A percentile compares a stretch with the other conserved stretches of the same genome.
Conservation (phyloP, 2,329 filamentous ascomycete genomes). For the Calonectria henricotiae region DNA sequence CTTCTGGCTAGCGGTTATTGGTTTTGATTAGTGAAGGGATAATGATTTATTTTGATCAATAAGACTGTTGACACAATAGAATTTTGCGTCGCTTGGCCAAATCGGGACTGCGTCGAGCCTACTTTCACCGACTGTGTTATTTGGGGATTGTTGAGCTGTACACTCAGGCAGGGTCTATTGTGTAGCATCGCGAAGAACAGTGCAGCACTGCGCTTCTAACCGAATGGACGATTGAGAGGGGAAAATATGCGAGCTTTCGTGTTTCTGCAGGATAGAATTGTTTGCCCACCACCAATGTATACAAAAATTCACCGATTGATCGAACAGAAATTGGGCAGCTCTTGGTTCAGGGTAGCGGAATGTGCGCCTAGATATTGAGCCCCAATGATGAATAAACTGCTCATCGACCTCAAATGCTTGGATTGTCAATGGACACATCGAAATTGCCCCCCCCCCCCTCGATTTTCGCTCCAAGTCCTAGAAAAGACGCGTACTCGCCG, state of each 20-base stretch:
- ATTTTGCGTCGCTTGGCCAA: neutral
- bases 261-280: neutral
- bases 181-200: conserved; percentile 12
- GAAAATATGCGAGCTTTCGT: neutral
- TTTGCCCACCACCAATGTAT: conserved; percentile 2
- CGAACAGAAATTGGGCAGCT: neutral
- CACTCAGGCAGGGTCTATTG: conserved; percentile 2
- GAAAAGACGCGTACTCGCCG: conserved; percentile 19
- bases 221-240: neutral
- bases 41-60: neutral
- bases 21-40: neutral
- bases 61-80: neutral
- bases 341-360: neutral
- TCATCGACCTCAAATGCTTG: neutral
- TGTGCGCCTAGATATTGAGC: neutral
- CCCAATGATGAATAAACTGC: neutral
- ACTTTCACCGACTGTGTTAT: neutral
- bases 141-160: conserved; percentile 20
- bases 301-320: neutral
- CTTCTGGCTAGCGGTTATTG: too few relatives aligned
- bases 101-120: too few relatives aligned
- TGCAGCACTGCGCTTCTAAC: neutral
- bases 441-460: conserved; percentile 18
- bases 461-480: neutral
- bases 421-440: neutral